Base-by-base conservation (phyloP, 2,329 filamentous ascomycete genomes). In the Botryotinia calthae region DNA sequence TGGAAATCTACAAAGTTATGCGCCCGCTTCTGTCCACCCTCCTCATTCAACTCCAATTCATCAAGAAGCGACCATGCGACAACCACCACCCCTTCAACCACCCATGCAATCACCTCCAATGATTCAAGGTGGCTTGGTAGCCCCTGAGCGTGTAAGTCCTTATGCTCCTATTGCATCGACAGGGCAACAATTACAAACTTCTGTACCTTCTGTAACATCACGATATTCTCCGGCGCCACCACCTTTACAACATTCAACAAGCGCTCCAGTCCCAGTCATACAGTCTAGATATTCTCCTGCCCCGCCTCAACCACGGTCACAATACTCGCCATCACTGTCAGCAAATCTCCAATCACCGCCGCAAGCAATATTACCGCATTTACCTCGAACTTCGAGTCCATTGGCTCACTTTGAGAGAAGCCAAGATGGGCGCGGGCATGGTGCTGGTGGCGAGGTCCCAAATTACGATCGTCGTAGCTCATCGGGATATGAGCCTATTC, bases 311-410 rank as follows among this genome's bases (percentile, higher is more conserved):
- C 61, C 74, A 44, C 75, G 75, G 14, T 76, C 75, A 71, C 74
- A 75, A 40, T 77, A 76, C 63, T 56, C 81, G 37, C 76, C 79
- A 34, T 79, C 80, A 67, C 79, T 78, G 18, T 76, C 79, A 63
- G 51, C 51, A 5, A 16, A 67, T n/a, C 74, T 73, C 63, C 66
- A 75, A 69, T 66, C 88, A 8, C 86, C 87, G 18, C 86, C 86
- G 4, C 77, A 59, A 72, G 73, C 77, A 18, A 66, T 77, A 54
- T 82, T 90, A 58, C 83, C 88, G 64, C 88, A 91, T 77, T 85
- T 89, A 74, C 89, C 89, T 14, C 84, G 89, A 75, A 91, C 89
- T 2, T 91, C 89, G 2, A 91, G 89, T 75, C 89, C 89, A 0
- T 80, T 91, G 73, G 89, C 89, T 9, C 88, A 91, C 76, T 90